Evolutionary conservation across 192 early-diverging fungal species (phyloP).

Genomic region (Entomortierella chlamydospora): DNA sequence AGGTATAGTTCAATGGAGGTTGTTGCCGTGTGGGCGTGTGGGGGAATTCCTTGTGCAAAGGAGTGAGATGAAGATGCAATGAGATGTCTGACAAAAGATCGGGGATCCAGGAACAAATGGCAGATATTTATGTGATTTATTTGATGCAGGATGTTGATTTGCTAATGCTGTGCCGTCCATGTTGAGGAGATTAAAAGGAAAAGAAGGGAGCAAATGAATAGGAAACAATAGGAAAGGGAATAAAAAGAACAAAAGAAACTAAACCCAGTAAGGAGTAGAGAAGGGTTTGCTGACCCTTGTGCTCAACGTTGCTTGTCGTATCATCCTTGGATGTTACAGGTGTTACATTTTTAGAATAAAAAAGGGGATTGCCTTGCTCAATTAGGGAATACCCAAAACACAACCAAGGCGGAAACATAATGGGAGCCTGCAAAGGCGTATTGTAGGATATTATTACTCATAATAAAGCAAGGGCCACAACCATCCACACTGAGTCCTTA

Average conservation of each 20-base stretch:
- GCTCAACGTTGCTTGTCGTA: background rate
- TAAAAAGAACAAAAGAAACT: background rate
- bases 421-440: background rate
- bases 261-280: background rate
- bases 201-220: slow-evolving; percentile 9
- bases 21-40: slow-evolving; percentile 55
- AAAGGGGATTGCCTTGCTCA: background rate
- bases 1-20: background rate
- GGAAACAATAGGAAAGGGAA: background rate
- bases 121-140: slow-evolving; percentile 12
- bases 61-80: background rate
- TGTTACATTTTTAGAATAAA: slow-evolving; percentile 18
- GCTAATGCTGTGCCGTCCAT: background rate
- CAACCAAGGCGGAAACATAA: background rate
- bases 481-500: too few species aligned
- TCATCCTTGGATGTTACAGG: slow-evolving; percentile 16
- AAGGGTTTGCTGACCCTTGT: background rate
- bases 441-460: too few species aligned
- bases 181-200: background rate
- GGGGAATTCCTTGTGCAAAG: slow-evolving; percentile 29
- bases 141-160: background rate
- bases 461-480: background rate
- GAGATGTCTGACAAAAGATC: background rate
- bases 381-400: background rate
- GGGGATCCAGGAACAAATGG: background rate